These are phyloP conservation scores for Bolboschoenus planiculmis DNA, from an alignment of 176 grass and related monocot species.

Conservation along the genomic window DNA sequence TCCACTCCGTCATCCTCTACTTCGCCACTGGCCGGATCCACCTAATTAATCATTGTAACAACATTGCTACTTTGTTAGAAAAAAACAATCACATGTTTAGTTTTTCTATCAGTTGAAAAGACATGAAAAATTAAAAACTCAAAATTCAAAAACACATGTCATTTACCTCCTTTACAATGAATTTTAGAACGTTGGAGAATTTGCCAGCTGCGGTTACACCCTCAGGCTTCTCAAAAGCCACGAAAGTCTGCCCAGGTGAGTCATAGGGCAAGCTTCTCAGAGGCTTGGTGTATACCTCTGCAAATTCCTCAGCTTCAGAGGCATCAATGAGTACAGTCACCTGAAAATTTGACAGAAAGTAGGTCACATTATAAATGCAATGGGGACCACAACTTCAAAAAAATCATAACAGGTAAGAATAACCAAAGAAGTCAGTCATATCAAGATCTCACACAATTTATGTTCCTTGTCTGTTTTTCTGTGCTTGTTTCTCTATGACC, in stretches of 20 bases:
- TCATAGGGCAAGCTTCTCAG: constrained; percentile 75
- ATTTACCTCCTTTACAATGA: constrained; percentile 93
- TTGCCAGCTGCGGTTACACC: constrained; percentile 71
- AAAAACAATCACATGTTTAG: background rate
- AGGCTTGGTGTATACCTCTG: constrained; percentile 60
- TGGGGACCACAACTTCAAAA: background rate
- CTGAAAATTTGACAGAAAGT: constrained; percentile 35
- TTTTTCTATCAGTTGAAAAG: constrained; percentile 9
- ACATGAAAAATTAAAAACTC: background rate
- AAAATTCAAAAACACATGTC: background rate
- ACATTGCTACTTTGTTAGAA: background rate
- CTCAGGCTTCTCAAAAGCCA: constrained; percentile 92
- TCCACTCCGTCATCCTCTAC: constrained; percentile 94
- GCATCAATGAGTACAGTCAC: constrained; percentile 89
- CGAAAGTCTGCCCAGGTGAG: constrained; percentile 83
- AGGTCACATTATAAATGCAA: background rate
- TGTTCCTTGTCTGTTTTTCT: background rate
- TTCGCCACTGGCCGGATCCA: constrained; percentile 75
- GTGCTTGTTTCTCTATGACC: background rate
- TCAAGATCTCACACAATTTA: background rate
- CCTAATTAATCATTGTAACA: constrained; percentile 31
- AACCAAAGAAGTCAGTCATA: background rate
- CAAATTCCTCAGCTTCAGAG: constrained; percentile 92
- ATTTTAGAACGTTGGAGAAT: constrained; percentile 87
- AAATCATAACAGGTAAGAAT: background rate